These are phyloP conservation scores for Didymosphaeria variabile DNA, from an alignment of 2,329 filamentous ascomycete species.

Conservation along the genomic window DNA sequence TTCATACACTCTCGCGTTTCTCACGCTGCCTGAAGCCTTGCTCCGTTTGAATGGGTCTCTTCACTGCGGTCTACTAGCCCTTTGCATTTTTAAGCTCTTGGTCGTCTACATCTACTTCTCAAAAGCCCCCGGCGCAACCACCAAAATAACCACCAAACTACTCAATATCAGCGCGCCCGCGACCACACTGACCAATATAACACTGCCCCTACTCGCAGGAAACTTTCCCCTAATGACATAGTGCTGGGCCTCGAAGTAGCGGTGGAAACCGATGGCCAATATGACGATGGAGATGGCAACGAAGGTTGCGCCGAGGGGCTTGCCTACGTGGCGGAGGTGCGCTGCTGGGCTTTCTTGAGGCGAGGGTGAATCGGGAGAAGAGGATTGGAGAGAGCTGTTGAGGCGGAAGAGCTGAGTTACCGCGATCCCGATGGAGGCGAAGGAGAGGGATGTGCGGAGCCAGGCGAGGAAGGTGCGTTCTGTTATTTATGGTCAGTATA, in stretches of 20 bases:
- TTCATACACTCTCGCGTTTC: not conserved
- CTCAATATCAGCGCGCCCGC: slow-evolving; percentile 67
- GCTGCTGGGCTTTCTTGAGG: slow-evolving; percentile 18
- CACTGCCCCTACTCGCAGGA: slow-evolving; percentile 78
- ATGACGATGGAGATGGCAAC: slow-evolving; percentile 78
- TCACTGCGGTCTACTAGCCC: no score
- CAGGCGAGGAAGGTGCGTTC: slow-evolving; percentile 87
- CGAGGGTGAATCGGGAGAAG: slow-evolving; percentile 28
- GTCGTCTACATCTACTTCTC: slow-evolving; percentile 41
- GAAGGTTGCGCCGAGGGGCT: slow-evolving; percentile 72
- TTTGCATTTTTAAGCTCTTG: no score
- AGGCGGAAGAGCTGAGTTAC: slow-evolving; percentile 86
- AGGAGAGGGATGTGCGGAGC: slow-evolving; percentile 82
- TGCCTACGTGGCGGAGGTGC: slow-evolving; percentile 41
- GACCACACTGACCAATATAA: slow-evolving; percentile 73
- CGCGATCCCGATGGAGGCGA: slow-evolving; percentile 83
- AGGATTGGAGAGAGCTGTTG: slow-evolving; percentile 64
- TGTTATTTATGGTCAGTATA: slow-evolving; percentile 45
- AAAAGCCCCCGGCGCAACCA: slow-evolving; percentile 60
- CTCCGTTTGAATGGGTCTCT: not conserved
- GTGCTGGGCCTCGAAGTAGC: slow-evolving; percentile 80
- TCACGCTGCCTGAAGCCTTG: no score
- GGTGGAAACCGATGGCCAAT: slow-evolving; percentile 77
- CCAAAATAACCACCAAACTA: slow-evolving; percentile 67
- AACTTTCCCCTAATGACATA: slow-evolving; percentile 85